phyloP scores from a whole-genome alignment of 1,284 basidiomycete genomes.

The Ganoderma lingzhi region DNA sequence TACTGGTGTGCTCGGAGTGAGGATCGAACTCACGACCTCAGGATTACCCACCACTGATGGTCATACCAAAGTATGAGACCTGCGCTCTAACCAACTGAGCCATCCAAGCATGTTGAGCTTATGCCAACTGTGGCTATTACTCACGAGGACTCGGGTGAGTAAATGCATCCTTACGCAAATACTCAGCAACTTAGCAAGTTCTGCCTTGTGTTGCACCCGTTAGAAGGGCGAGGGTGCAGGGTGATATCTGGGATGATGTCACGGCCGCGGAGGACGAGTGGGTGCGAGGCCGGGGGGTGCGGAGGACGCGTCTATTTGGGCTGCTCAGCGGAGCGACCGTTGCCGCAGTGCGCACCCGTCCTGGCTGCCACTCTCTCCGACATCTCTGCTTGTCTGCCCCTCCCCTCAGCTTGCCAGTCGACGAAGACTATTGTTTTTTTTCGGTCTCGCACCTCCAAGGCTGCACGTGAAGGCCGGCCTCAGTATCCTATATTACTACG shows the following conservation, averaged over 20 bases:
- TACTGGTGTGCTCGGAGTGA: constrained; percentile 26
- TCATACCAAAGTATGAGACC: constrained; percentile 30
- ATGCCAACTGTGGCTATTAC: too few relatives aligned
- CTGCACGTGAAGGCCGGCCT: background rate
- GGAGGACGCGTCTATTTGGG: constrained; percentile 23
- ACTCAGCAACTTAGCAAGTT: background rate
- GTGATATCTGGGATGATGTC: background rate
- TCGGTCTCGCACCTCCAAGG: background rate
- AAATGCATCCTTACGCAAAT: background rate
- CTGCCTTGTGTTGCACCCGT: background rate
- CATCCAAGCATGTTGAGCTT: constrained; percentile 25
- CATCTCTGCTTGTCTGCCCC: background rate
- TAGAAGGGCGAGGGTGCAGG: background rate
- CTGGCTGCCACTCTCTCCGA: background rate
- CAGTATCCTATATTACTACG: background rate
- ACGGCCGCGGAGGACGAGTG: background rate
- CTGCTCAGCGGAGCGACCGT: constrained; percentile 14
- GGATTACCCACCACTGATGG: constrained; percentile 25
- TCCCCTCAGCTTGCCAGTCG: background rate
- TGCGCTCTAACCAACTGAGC: constrained; percentile 35
- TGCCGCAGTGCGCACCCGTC: background rate
- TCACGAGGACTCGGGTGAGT: too few relatives aligned
- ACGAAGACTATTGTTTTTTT: background rate
- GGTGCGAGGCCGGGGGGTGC: constrained; percentile 24
- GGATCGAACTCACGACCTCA: constrained; percentile 34